phyloP scores from a whole-genome alignment of 2,329 filamentous ascomycete species.

The Nothopassalora personata region DNA sequence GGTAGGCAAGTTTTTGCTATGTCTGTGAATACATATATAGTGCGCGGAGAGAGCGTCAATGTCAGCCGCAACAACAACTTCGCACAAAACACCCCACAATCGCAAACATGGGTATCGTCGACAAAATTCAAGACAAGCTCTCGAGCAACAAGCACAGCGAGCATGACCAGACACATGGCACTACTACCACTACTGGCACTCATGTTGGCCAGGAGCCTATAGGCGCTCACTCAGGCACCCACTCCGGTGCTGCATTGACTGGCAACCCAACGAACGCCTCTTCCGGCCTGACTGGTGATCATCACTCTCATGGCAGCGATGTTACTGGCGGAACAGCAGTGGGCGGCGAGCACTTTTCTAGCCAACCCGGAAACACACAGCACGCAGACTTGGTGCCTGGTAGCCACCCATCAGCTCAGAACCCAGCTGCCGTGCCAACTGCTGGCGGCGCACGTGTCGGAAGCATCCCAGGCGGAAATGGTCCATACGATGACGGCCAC shows the following conservation, averaged over 20 bases:
- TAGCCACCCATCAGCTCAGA: constrained; percentile 18
- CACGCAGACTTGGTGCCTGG: constrained; percentile 12
- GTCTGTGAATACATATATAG: neutral
- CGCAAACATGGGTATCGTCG: constrained; percentile 15
- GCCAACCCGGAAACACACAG: constrained; percentile 2
- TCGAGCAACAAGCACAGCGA: constrained; percentile 14
- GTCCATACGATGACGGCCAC: neutral
- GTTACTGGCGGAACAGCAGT: constrained; percentile 9
- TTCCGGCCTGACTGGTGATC: neutral
- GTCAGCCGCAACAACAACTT: neutral
- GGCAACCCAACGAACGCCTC: neutral
- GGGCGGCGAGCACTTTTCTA: neutral
- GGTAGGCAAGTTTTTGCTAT: constrained; percentile 1
- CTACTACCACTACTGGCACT: constrained; percentile 1
- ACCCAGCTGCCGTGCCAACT: constrained; percentile 26
- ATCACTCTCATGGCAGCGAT: constrained; percentile 1
- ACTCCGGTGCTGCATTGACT: neutral
- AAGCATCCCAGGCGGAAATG: constrained; percentile 8
- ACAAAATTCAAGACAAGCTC: constrained; percentile 20
- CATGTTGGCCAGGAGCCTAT: neutral
- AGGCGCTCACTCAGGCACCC: neutral
- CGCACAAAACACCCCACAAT: neutral
- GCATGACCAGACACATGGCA: constrained; percentile 1
- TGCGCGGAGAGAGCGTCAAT: neutral
- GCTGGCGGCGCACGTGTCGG: constrained; percentile 25